phyloP scores from a whole-genome alignment of 371 early-diverging fungal species.

The Mortierella sp. region DNA sequence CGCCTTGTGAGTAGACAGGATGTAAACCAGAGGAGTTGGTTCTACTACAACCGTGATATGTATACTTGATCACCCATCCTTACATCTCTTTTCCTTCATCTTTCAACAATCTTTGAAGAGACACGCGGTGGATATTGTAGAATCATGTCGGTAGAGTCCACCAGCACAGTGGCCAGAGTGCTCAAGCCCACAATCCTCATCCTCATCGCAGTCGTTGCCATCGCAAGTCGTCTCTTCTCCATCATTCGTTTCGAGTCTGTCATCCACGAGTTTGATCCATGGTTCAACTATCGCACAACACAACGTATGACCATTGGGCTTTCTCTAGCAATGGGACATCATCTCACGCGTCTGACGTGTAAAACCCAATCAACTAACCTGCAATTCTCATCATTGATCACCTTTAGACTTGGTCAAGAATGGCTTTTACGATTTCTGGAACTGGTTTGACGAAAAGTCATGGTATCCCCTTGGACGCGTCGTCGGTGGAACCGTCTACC shows the following conservation, averaged over 20 bases:
- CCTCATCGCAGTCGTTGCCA: constrained; percentile 89
- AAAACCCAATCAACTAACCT: not conserved
- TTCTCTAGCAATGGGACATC: not conserved
- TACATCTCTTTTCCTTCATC: not conserved
- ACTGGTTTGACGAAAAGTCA: constrained; percentile 98
- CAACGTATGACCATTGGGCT: constrained; percentile 64
- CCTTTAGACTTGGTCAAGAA: constrained; percentile 82
- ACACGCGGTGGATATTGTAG: not conserved
- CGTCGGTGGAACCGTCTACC: constrained; percentile 98
- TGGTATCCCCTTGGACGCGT: constrained; percentile 99
- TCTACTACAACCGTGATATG: too few relatives aligned
- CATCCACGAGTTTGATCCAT: constrained; percentile 99
- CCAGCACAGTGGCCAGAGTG: constrained; percentile 65
- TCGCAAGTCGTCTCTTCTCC: constrained; percentile 95
- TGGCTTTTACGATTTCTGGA: constrained; percentile 98
- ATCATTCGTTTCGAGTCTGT: constrained; percentile 96
- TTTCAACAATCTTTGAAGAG: not conserved
- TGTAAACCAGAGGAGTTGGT: not conserved
- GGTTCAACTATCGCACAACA: constrained; percentile 99
- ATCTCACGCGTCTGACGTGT: not conserved
- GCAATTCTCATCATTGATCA: not conserved
- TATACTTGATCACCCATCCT: not conserved
- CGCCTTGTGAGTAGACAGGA: constrained; percentile 4
- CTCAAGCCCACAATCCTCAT: constrained; percentile 83
- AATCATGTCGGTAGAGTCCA: constrained; percentile 43